These are phyloP conservation scores for Sanghuangporus weigelae DNA, from an alignment of 1,284 basidiomycete species.

Conservation along the genomic window DNA sequence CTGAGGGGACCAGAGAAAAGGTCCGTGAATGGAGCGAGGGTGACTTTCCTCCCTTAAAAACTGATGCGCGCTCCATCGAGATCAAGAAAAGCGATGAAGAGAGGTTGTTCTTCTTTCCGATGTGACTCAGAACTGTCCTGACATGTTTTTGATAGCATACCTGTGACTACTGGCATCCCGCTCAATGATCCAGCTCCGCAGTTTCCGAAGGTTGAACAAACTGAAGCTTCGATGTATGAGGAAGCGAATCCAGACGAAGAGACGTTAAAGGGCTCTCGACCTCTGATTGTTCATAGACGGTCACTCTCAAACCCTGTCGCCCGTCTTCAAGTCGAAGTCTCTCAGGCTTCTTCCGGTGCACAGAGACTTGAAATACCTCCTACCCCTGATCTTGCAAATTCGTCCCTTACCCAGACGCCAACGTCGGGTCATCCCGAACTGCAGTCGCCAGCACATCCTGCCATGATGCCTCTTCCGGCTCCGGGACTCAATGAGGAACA, in stretches of 20 bases:
- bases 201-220: neutral
- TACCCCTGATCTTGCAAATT: conserved; percentile 11
- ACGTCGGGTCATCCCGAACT: conserved; percentile 14
- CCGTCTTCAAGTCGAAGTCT: neutral
- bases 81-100: neutral
- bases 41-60: conserved; percentile 36
- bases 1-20: neutral
- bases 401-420: conserved; percentile 12
- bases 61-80: neutral
- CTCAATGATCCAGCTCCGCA: neutral
- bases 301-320: conserved; percentile 16
- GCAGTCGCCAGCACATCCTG: conserved; percentile 15
- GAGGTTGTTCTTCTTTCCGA: neutral
- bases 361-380: conserved; percentile 14
- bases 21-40: conserved; percentile 30
- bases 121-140: neutral
- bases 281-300: conserved; percentile 12
- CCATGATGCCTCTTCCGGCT: neutral
- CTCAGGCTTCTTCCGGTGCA: neutral
- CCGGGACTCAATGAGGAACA: neutral
- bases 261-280: conserved; percentile 4
- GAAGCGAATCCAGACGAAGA: neutral
- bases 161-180: neutral
- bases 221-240: neutral
- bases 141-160: neutral